These are phyloP conservation scores for Saraca asoca DNA, from an alignment of 331 rosid species.

Conservation along the genomic window DNA sequence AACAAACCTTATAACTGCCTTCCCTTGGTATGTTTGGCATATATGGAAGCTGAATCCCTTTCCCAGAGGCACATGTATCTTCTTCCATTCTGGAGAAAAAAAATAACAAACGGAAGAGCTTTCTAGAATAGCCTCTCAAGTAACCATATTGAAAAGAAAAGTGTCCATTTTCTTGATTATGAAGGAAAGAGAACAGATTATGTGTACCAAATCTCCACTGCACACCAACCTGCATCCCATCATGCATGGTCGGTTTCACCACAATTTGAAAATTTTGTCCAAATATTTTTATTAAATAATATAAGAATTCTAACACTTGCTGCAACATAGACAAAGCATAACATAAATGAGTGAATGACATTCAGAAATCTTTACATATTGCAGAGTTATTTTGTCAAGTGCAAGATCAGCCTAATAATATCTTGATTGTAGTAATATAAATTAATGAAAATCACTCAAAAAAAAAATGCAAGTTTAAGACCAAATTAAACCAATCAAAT, in stretches of 20 bases:
- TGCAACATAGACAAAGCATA: conserved; percentile 44
- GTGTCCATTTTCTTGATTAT: not conserved
- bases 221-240: conserved; percentile 66
- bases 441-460: too few relatives aligned
- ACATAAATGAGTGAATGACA: conserved; percentile 1
- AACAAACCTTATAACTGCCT: conserved; percentile 61
- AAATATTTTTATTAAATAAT: conserved; percentile 40
- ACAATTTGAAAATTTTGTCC: conserved; percentile 49
- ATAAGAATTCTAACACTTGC: conserved; percentile 59
- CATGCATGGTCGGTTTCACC: conserved; percentile 51
- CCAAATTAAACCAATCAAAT: conserved; percentile 5
- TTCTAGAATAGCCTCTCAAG: not conserved
- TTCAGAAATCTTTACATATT: not conserved
- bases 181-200: not conserved
- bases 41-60: conserved; percentile 62
- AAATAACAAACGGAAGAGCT: not conserved
- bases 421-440: too few relatives aligned
- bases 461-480: too few relatives aligned
- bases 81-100: conserved; percentile 54
- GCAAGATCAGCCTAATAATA: too few relatives aligned
- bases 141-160: not conserved
- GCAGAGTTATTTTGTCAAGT: too few relatives aligned
- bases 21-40: conserved; percentile 58
- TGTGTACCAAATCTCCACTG: conserved; percentile 68
- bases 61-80: conserved; percentile 45